Percentiles rank a stretch among this genome's conserved stretches.
These are phyloP conservation scores for Mucor plumbeus DNA, from an alignment of 371 early-diverging fungal genomes.

Conservation along the genomic window DNA sequence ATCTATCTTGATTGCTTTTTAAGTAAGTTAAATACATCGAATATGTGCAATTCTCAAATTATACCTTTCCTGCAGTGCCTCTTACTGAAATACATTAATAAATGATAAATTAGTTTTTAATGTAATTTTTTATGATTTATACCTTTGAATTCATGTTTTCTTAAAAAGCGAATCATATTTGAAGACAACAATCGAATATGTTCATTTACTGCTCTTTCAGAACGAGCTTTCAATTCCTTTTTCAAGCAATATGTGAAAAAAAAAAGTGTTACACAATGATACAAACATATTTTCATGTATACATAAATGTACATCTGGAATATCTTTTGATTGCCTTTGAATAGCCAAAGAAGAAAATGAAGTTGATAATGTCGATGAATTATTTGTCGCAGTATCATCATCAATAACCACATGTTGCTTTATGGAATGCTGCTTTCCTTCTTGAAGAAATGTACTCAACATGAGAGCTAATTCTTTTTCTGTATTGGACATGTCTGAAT, in stretches of 20 bases:
- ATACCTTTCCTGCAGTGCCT: conserved; percentile 29
- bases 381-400: conserved; percentile 42
- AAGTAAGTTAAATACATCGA: not conserved
- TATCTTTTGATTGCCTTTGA: conserved; percentile 40
- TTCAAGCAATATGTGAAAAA: no score
- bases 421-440: not conserved
- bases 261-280: not conserved
- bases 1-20: not conserved
- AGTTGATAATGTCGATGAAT: not conserved
- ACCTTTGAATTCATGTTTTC: conserved; percentile 25
- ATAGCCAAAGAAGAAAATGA: conserved; percentile 55
- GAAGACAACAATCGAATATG: conserved; percentile 13
- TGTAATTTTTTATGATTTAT: not conserved
- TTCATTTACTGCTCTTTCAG: conserved; percentile 14
- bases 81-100: conserved; percentile 12
- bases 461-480: not conserved
- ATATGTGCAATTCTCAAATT: no score
- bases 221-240: not conserved
- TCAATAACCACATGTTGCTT: conserved; percentile 29
- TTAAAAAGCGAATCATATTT: conserved; percentile 12
- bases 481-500: conserved; percentile 7
- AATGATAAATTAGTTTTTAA: no score
- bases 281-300: not conserved
- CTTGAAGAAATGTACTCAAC: not conserved
- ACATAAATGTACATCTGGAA: not conserved